Evolutionary conservation across 306 rosid species (phyloP).

Genomic region (Alnus glutinosa): DNA sequence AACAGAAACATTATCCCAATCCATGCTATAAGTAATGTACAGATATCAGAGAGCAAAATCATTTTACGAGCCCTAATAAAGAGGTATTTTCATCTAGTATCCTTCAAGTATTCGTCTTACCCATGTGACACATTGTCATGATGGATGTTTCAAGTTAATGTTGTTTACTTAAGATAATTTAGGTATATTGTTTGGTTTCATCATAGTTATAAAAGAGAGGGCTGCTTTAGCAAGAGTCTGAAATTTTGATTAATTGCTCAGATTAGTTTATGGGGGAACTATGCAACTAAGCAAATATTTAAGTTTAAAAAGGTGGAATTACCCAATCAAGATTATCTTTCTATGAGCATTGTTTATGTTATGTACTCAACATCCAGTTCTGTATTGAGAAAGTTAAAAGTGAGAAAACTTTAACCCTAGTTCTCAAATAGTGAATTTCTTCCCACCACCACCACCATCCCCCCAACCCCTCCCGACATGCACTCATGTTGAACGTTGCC

Average conservation of each 20-base stretch:
- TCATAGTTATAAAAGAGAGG: background rate
- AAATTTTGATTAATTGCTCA: background rate
- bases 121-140: background rate
- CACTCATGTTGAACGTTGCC: background rate
- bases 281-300: background rate
- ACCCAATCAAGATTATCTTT: too few relatives aligned
- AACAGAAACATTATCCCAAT: background rate
- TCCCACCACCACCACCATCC: background rate
- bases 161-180: background rate
- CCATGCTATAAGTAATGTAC: background rate
- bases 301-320: background rate
- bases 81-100: background rate
- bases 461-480: background rate
- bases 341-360: too few relatives aligned
- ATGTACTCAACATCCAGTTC: background rate
- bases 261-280: background rate
- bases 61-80: background rate
- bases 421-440: background rate
- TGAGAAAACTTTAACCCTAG: background rate
- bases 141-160: background rate
- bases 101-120: background rate
- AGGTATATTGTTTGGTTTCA: background rate
- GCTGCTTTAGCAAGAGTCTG: background rate
- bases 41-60: background rate
- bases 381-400: background rate